Conservation (phyloP, 768 basidiomycete species). For the Boletellus emodensis region DNA sequence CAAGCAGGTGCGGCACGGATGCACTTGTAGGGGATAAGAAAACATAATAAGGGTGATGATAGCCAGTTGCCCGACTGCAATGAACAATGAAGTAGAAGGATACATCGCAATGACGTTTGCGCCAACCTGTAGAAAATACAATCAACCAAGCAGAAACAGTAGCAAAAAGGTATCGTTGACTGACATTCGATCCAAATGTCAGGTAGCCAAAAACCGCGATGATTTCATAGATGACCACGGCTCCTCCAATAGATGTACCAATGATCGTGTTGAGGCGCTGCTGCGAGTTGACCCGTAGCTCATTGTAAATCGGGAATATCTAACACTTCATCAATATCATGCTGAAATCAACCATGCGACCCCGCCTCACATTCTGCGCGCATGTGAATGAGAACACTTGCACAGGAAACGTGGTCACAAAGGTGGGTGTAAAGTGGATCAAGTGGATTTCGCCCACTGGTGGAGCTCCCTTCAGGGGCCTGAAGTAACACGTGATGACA, state of each 20-base stretch:
- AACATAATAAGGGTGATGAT: constrained; percentile 89
- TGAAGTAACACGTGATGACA: constrained; percentile 76
- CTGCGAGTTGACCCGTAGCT: constrained; percentile 79
- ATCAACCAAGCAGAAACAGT: constrained; percentile 2
- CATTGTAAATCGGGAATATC: constrained; percentile 94
- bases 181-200: constrained; percentile 84
- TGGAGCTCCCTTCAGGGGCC: constrained; percentile 62
- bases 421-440: constrained; percentile 71
- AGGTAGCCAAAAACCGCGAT: constrained; percentile 89
- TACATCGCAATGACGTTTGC: constrained; percentile 96
- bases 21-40: constrained; percentile 92
- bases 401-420: constrained; percentile 85
- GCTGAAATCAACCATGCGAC: constrained; percentile 1
- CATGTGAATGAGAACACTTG: constrained; percentile 94
- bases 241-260: constrained; percentile 79
- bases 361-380: constrained; percentile 73
- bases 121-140: constrained; percentile 52
- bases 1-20: constrained; percentile 87
- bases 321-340: constrained; percentile 29
- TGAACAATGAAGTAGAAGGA: constrained; percentile 83
- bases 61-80: constrained; percentile 89
- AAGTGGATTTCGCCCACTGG: constrained; percentile 63
- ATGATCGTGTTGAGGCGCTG: constrained; percentile 84
- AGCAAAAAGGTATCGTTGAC: constrained; percentile 11
- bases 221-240: constrained; percentile 80